These are phyloP conservation scores for Irpex rosettiformis DNA, from an alignment of 1,284 basidiomycete genomes.

Conservation along the genomic window DNA sequence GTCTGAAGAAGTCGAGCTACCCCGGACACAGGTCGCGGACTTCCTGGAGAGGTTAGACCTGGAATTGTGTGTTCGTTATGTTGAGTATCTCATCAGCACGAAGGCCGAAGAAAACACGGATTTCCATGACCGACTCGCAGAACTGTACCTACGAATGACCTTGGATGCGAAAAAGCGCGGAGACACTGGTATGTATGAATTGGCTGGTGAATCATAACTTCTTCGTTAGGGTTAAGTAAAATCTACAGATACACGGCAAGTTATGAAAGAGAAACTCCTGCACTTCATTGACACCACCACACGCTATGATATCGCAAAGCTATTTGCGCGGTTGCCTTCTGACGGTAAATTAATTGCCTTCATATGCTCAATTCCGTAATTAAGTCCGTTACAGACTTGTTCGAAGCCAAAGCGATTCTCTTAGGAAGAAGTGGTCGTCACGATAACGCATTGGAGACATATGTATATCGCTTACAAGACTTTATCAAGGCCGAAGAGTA, in stretches of 20 bases:
- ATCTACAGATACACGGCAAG: constrained; percentile 38
- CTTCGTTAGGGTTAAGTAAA: constrained; percentile 8
- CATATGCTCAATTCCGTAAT: neutral
- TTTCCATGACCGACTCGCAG: constrained; percentile 88
- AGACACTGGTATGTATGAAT: constrained; percentile 46
- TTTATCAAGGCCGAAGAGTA: constrained; percentile 86
- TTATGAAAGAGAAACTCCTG: constrained; percentile 69
- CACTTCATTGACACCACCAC: constrained; percentile 73
- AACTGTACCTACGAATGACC: constrained; percentile 76
- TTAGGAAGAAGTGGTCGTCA: constrained; percentile 89
- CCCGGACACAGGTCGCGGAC: constrained; percentile 69
- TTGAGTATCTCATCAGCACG: constrained; percentile 84
- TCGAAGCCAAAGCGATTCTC: constrained; percentile 86
- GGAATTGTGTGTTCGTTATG: constrained; percentile 69
- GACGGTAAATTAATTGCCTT: constrained; percentile 49
- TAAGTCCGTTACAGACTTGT: constrained; percentile 51
- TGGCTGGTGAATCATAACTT: neutral
- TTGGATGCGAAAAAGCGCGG: constrained; percentile 48
- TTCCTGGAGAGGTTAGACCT: constrained; percentile 76
- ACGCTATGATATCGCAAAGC: constrained; percentile 74
- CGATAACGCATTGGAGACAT: constrained; percentile 89
- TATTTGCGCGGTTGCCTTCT: constrained; percentile 74
- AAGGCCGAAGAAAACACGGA: constrained; percentile 63
- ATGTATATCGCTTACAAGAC: constrained; percentile 84
- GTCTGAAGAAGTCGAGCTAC: constrained; percentile 89